Evolutionary conservation across 2,329 filamentous ascomycete species (phyloP), one percentile per base, ranked within the genome.

Genomic region (Chalaropsis ovoidea): DNA sequence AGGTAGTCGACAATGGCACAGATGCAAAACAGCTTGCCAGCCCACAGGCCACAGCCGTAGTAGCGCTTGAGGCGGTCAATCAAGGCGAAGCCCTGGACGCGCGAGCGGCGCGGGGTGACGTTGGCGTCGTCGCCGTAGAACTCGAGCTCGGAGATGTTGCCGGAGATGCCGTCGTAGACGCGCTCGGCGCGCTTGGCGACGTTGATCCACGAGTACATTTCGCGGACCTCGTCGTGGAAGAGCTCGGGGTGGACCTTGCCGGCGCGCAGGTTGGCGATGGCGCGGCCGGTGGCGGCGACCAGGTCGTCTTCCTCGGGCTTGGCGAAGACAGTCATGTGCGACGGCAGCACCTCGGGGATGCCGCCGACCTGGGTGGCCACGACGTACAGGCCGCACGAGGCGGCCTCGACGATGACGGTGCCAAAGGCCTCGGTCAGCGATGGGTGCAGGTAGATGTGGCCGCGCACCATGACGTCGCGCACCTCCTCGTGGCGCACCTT

Each of bases 201-300:
- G 74, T 99, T 93, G 35, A 89, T 89, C 94, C 94, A 99, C 1
- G 90, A 95, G 77, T 99, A 99, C 94, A 97, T 97, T 78, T 89
- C 89, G 75, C 93, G 91, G 69, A 99, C 94, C 75, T 97, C 89
- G 70, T 96, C 93, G 74, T 99, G 94, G 73, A 99, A 99, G 52
- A 87, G 84, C 74, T 97, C 93, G 0, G 94, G 95, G 69, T 90
- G 86, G 35, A 99, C 88, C 71, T 87, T 90, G 70, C 92, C 93
- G 5, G 87, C 88, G 56, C 93, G 86, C 65, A 99, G 81, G 39
- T 89, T 87, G 0, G 86, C 87, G 68, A 99, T 97, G 19, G 95
- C 94, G 70, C 87, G 87, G 19, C 90, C 89, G 0, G 95, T 96
- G 2, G 93, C 94, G 52, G 85, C 81, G 0, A 99, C 93, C 11